phyloP scores from a whole-genome alignment of 768 basidiomycete species.

The Clathrus columnatus region DNA sequence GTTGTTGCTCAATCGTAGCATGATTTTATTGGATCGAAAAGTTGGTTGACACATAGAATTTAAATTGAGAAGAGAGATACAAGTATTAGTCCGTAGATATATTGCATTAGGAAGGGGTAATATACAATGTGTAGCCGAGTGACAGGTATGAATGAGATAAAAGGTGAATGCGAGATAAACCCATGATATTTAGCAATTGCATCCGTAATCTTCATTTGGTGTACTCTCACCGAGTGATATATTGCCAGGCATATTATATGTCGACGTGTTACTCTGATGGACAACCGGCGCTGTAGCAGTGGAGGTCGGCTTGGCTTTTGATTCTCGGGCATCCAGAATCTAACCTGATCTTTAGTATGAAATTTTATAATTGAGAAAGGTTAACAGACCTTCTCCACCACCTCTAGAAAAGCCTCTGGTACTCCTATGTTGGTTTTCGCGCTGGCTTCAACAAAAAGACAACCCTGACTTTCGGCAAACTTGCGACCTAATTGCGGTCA shows the following conservation, averaged over 20 bases:
- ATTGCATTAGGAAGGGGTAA: not conserved
- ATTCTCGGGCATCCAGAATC: conserved; percentile 66
- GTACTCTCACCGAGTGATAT: conserved; percentile 8
- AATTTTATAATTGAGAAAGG: not conserved
- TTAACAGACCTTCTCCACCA: conserved; percentile 61
- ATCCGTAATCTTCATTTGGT: conserved; percentile 12
- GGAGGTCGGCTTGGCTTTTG: conserved; percentile 43
- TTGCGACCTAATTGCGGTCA: conserved; percentile 25
- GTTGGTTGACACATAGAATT: too few species aligned
- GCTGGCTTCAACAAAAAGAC: conserved; percentile 84
- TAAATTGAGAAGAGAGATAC: not conserved
- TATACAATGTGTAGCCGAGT: not conserved
- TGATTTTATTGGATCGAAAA: too few species aligned
- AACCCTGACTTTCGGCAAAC: conserved; percentile 76
- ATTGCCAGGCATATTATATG: conserved; percentile 13
- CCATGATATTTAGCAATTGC: not conserved
- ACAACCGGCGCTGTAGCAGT: conserved; percentile 1
- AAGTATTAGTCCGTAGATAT: not conserved
- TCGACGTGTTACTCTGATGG: not conserved
- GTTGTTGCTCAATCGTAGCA: too few species aligned
- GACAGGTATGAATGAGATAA: not conserved
- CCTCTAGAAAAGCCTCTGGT: conserved; percentile 61
- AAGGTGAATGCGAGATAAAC: not conserved
- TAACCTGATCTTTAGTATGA: conserved; percentile 7
- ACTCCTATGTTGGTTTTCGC: conserved; percentile 89